Conservation (phyloP, 306 rosid genomes). For the Senna tora region DNA sequence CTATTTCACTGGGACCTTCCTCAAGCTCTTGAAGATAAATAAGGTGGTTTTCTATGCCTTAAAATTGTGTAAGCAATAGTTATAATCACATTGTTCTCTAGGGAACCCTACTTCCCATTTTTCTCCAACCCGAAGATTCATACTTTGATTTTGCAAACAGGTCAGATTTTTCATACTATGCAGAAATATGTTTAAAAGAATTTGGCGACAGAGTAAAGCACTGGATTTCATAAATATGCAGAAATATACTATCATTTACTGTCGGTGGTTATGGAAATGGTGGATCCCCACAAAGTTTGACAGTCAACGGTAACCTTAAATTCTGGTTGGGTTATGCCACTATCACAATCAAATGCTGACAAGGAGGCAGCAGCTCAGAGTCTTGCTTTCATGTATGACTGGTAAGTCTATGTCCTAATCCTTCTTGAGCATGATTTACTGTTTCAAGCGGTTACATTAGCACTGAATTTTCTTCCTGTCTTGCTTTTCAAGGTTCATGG, state of each 20-base stretch:
- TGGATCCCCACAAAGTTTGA: conserved; percentile 41
- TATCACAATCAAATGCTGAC: conserved; percentile 49
- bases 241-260: conserved; percentile 43
- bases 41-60: conserved; percentile 46
- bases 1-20: conserved; percentile 54
- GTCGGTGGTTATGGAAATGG: conserved; percentile 50
- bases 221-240: conserved; percentile 77
- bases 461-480: background rate
- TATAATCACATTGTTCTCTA: background rate
- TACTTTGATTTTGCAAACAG: conserved; percentile 38
- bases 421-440: background rate
- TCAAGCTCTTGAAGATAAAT: conserved; percentile 48
- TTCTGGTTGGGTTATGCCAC: conserved; percentile 56
- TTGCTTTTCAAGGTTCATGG: conserved; percentile 56
- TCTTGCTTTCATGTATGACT: conserved; percentile 56
- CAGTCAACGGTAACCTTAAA: conserved; percentile 36
- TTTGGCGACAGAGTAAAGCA: conserved; percentile 77
- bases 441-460: background rate
- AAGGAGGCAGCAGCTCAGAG: conserved; percentile 47
- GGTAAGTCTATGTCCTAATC: conserved; percentile 41
- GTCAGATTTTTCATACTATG: conserved; percentile 55
- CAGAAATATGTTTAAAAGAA: conserved; percentile 63
- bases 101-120: background rate
- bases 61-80: conserved; percentile 42
- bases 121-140: conserved; percentile 21